These are phyloP conservation scores for Lasiodiplodia gonubiensis DNA, from an alignment of 2,329 filamentous ascomycete species.

Conservation along the genomic window DNA sequence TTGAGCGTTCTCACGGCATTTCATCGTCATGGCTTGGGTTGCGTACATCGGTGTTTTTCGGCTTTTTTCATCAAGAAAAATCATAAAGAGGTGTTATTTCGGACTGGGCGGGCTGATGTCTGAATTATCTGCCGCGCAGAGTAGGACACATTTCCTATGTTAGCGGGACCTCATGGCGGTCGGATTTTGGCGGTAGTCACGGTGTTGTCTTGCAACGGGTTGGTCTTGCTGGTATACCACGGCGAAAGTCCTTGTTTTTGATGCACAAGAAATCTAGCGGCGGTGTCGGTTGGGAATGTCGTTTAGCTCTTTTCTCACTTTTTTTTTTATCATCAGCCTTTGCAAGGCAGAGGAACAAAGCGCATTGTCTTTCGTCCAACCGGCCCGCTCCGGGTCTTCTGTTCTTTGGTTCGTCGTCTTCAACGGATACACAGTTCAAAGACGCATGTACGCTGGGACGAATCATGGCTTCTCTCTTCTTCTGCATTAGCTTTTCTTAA, in stretches of 20 bases:
- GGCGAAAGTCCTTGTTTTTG: slow-evolving; percentile 41
- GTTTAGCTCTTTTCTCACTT: slow-evolving; percentile 25
- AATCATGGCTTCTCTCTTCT: slow-evolving; percentile 31
- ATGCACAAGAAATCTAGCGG: slow-evolving; percentile 39
- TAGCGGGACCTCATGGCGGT: slow-evolving; percentile 34
- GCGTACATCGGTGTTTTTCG: slow-evolving; percentile 30
- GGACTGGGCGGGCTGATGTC: slow-evolving; percentile 26
- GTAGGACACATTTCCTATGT: slow-evolving; percentile 48
- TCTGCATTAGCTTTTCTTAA: slow-evolving; percentile 33
- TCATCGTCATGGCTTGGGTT: slow-evolving; percentile 40
- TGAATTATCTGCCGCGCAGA: slow-evolving; percentile 23
- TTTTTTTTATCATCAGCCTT: slow-evolving; percentile 13
- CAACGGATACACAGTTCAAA: slow-evolving; percentile 28
- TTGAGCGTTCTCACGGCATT: slow-evolving; percentile 36
- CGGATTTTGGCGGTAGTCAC: slow-evolving; percentile 27
- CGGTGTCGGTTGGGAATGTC: slow-evolving; percentile 41
- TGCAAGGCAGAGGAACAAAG: slow-evolving; percentile 26
- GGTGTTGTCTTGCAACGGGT: slow-evolving; percentile 29
- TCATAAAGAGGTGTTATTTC: slow-evolving; percentile 31
- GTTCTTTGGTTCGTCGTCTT: slow-evolving; percentile 27
- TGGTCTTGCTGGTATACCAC: slow-evolving; percentile 46
- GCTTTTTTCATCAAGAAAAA: slow-evolving; percentile 27
- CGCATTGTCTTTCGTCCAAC: slow-evolving; percentile 21
- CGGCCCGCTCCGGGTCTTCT: slow-evolving; percentile 23
- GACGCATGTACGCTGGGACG: slow-evolving; percentile 47